These are phyloP conservation scores for Monilinia laxa DNA, from an alignment of 2,329 filamentous ascomycete genomes.

Conservation along the genomic window DNA sequence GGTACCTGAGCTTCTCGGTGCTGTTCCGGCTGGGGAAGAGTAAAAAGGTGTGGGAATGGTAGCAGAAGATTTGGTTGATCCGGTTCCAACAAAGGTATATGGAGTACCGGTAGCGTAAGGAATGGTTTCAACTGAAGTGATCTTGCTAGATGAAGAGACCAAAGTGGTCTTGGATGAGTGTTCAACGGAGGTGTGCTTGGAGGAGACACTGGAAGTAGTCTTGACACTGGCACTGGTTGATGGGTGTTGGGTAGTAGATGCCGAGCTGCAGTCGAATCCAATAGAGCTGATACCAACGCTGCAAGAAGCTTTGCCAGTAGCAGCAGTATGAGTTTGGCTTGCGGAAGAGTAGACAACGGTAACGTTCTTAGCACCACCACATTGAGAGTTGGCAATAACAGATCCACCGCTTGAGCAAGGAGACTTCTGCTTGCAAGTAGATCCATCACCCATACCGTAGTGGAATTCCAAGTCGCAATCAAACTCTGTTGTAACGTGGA, in stretches of 20 bases:
- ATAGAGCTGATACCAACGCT: constrained; percentile 72
- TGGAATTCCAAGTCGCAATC: constrained; percentile 81
- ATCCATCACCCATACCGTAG: constrained; percentile 83
- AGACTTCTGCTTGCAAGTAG: constrained; percentile 74
- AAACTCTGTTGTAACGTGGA: constrained; percentile 72
- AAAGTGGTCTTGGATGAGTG: constrained; percentile 4
- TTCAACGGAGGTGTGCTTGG: background rate
- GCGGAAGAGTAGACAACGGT: constrained; percentile 60
- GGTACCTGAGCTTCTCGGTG: background rate
- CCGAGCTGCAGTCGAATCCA: constrained; percentile 66
- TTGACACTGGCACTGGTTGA: constrained; percentile 26
- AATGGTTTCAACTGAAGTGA: background rate
- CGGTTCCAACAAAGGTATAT: constrained; percentile 18
- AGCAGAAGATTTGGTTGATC: background rate
- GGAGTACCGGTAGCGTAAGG: constrained; percentile 7
- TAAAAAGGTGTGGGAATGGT: constrained; percentile 5
- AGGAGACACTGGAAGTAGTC: constrained; percentile 10
- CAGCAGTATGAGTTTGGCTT: constrained; percentile 48
- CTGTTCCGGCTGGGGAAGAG: no score
- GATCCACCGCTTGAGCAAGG: constrained; percentile 67
- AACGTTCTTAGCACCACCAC: constrained; percentile 84
- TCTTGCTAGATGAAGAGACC: background rate
- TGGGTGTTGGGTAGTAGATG: constrained; percentile 30
- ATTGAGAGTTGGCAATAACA: constrained; percentile 79
- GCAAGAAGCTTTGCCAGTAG: constrained; percentile 58